Base-by-base conservation (phyloP, 306 rosid species). In the Bauhinia variegata region DNA sequence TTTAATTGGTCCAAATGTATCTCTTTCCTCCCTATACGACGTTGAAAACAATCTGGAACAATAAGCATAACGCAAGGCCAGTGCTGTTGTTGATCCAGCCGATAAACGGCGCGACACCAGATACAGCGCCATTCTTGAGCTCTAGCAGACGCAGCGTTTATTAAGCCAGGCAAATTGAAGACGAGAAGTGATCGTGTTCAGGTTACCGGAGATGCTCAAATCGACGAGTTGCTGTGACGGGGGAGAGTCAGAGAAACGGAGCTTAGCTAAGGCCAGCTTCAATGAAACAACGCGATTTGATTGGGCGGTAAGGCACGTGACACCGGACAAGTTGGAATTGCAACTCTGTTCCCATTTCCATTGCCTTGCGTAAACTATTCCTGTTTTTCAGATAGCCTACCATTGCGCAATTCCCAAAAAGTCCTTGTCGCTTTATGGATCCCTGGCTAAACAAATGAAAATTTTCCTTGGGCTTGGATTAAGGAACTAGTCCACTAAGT, bases 1-100 rank as follows among this genome's bases (percentile, higher is more conserved):
- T 67, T 83, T 88, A 67, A 95, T 95, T 47, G 99, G 95, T 6
- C 99, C 99, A 12, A 95, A 88, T 30, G 99, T 95, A 54, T 95
- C 99, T 60, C 84, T 74, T 78, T 95, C 99, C 75, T 95, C 99
- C 16, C 99, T 75, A 41, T 88, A 95, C 33, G 95, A 63, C 36
- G 89, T 72, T 42, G 96, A 85, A 69, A 74, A 90, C 49, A 81
- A 72, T 83, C 93, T 75, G 61, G 72, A 62, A 54, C 66, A 62
- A 32, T 83, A 63, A 50, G 78, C 75, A 13, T 65, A 82, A 64
- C 87, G 88, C 65, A 81, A 39, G 43, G 74, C 70, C 23, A 74
- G 38, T 14, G 69, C 28, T 14, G 60, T 7, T 50, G 85, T 63
- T 33, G 89, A 82, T 60, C 77, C 78, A 28, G 31, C 39, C 11